Conservation (phyloP, 352 stramenopile species). For the Pythium dissotocum region DNA sequence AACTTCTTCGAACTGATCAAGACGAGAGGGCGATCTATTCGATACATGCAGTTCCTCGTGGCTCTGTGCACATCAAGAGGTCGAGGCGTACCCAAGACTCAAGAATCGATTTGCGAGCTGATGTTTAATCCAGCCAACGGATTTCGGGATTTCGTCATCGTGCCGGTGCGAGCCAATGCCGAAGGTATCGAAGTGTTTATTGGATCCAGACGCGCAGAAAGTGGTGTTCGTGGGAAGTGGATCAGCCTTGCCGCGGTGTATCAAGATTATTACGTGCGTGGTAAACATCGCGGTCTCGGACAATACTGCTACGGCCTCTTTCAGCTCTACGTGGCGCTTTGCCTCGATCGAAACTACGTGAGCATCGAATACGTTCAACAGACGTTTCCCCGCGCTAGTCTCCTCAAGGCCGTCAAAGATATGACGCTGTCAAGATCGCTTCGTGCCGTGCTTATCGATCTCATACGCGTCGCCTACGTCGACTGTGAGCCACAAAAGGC, state of each 20-base stretch:
- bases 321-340: slow-evolving; percentile 68
- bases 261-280: slow-evolving; percentile 55
- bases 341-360: slow-evolving; percentile 73
- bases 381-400: slow-evolving; percentile 55
- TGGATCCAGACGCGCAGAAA: slow-evolving; percentile 3
- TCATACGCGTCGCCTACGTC: slow-evolving; percentile 65
- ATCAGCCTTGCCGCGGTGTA: slow-evolving; percentile 55
- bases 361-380: slow-evolving; percentile 72
- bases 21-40: slow-evolving; percentile 60
- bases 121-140: slow-evolving; percentile 60
- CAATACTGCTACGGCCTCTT: slow-evolving; percentile 78
- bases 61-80: slow-evolving; percentile 64
- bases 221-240: slow-evolving; percentile 34
- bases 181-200: slow-evolving; percentile 53
- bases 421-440: slow-evolving; percentile 46
- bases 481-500: slow-evolving; percentile 70
- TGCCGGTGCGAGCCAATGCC: slow-evolving; percentile 45
- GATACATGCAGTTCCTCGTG: slow-evolving; percentile 77
- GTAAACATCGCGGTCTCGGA: slow-evolving; percentile 45
- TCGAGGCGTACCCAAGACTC: slow-evolving; percentile 62
- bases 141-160: slow-evolving; percentile 56
- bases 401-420: slow-evolving; percentile 55
- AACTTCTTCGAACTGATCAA: slow-evolving; percentile 80
- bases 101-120: slow-evolving; percentile 72
- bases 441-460: slow-evolving; percentile 64